These are phyloP conservation scores for Rhynchospora pubera DNA, from an alignment of 176 grass and related monocot genomes.

Conservation along the genomic window DNA sequence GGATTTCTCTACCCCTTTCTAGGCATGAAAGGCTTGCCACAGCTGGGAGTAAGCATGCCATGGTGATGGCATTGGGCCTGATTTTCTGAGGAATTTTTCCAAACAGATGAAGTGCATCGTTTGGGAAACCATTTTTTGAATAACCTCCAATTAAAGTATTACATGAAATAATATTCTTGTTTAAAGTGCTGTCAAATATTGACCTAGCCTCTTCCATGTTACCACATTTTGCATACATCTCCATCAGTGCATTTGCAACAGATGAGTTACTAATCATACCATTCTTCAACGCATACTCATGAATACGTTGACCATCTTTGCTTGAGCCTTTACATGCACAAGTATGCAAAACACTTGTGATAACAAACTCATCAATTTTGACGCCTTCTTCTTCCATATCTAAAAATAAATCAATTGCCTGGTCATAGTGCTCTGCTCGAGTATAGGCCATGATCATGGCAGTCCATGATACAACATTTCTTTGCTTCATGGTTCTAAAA, in stretches of 20 bases:
- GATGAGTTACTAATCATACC: constrained; percentile 40
- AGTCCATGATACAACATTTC: constrained; percentile 71
- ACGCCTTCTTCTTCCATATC: constrained; percentile 53
- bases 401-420: constrained; percentile 44
- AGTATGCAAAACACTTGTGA: constrained; percentile 66
- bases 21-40: constrained; percentile 66
- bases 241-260: constrained; percentile 63
- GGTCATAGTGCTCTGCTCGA: constrained; percentile 43
- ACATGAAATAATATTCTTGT: constrained; percentile 79
- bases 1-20: constrained; percentile 80
- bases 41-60: constrained; percentile 74
- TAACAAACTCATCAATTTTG: constrained; percentile 43
- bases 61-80: constrained; percentile 68
- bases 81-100: constrained; percentile 43
- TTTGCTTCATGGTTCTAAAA: constrained; percentile 56
- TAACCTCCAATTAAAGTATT: constrained; percentile 89
- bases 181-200: constrained; percentile 33
- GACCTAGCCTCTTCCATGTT: constrained; percentile 52
- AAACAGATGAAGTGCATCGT: constrained; percentile 62
- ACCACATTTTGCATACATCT: constrained; percentile 73
- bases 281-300: constrained; percentile 55
- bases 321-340: constrained; percentile 54
- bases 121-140: constrained; percentile 49
- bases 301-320: constrained; percentile 48
- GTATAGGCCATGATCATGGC: constrained; percentile 60